Percentiles rank a stretch among this genome's conserved stretches.
Evolutionary conservation across 495 filamentous ascomycete genomes (phyloP).

Genomic region (Penicillium paradoxum): DNA sequence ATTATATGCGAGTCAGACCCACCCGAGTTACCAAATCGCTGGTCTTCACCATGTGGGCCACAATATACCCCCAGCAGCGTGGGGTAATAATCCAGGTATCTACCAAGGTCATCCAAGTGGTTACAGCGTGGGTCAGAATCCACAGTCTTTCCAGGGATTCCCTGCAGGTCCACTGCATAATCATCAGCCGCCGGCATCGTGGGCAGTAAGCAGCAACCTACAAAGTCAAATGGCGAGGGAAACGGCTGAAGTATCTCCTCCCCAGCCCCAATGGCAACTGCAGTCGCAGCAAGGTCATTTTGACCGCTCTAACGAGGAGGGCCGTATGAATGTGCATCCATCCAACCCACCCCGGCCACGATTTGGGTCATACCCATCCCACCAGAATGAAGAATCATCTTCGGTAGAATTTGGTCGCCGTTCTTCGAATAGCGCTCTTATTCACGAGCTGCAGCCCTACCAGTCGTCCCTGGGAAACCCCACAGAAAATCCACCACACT

Average conservation of each 20-base stretch:
- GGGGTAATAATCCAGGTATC: neutral
- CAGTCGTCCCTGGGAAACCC: neutral
- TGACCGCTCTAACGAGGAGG: neutral
- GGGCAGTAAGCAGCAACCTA: neutral
- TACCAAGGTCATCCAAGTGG: neutral
- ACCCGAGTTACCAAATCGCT: neutral
- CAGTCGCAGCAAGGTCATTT: neutral
- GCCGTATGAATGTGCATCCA: neutral
- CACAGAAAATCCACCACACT: neutral
- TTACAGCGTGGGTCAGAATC: neutral
- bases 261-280: constrained; percentile 27
- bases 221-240: neutral
- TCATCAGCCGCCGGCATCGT: neutral
- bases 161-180: neutral
- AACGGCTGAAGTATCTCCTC: constrained; percentile 47
- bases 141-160: neutral
- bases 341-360: constrained; percentile 5
- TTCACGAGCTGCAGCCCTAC: neutral
- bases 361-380: constrained; percentile 6
- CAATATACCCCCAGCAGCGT: neutral
- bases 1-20: neutral
- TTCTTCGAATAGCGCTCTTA: neutral
- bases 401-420: constrained; percentile 1
- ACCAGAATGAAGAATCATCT: constrained; percentile 4
- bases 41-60: neutral